Evolutionary conservation across 2,329 filamentous ascomycete species (phyloP).

Genomic region (Drechslerella stenobrocha): DNA sequence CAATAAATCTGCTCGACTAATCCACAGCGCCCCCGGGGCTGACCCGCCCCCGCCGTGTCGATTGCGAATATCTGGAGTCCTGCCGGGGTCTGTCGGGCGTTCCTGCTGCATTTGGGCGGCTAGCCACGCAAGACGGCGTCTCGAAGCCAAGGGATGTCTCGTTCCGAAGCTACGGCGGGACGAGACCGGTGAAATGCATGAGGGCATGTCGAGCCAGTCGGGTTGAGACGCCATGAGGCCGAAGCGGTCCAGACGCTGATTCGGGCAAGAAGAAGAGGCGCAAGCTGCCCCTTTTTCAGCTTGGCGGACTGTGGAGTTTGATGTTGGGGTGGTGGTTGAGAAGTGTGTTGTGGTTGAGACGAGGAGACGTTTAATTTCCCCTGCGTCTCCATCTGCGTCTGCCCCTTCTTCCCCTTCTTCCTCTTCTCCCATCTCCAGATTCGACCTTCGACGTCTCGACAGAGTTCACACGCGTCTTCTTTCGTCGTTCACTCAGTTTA

Average conservation of each 20-base stretch:
- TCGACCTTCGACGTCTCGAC: constrained; percentile 27
- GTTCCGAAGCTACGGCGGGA: too few relatives aligned
- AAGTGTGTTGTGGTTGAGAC: too few relatives aligned
- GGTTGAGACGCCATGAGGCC: neutral
- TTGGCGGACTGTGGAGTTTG: too few relatives aligned
- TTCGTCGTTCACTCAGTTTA: constrained; percentile 3
- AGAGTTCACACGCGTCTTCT: constrained; percentile 5
- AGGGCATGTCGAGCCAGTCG: too few relatives aligned
- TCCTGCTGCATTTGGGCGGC: neutral
- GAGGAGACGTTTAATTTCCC: too few relatives aligned
- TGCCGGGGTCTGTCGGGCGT: too few relatives aligned
- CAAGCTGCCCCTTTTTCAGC: neutral
- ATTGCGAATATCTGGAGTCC: neutral
- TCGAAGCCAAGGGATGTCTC: neutral
- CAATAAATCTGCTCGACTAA: too few relatives aligned
- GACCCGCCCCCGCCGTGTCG: too few relatives aligned
- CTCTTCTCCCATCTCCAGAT: constrained; percentile 8
- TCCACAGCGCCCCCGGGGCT: too few relatives aligned
- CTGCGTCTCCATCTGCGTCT: too few relatives aligned
- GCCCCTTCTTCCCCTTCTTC: constrained; percentile 2
- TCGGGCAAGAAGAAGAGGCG: neutral
- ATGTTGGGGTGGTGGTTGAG: too few relatives aligned
- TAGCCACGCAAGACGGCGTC: neutral
- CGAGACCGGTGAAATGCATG: too few relatives aligned
- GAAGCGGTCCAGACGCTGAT: neutral